Evolutionary conservation across 2,329 filamentous ascomycete species (phyloP).

Genomic region (Sporothrix pallida): DNA sequence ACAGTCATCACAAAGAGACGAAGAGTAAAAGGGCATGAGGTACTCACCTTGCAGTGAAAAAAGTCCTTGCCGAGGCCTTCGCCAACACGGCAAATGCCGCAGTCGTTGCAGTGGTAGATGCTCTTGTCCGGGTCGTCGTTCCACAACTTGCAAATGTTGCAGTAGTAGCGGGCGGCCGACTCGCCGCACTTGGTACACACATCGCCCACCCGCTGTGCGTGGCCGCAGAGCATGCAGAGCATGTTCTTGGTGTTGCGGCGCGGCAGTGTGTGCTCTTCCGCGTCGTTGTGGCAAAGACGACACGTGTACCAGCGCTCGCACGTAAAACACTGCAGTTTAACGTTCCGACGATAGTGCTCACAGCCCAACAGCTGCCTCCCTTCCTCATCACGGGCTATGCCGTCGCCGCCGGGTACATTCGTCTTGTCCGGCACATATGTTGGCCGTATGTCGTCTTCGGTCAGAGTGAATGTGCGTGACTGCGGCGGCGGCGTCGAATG

Average conservation of each 20-base stretch:
- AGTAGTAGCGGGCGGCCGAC: slow-evolving; percentile 87
- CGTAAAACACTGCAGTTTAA: slow-evolving; percentile 91
- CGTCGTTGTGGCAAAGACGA: slow-evolving; percentile 88
- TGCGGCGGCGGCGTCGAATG: slow-evolving; percentile 46
- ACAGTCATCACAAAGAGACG: not conserved
- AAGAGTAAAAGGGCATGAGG: not conserved
- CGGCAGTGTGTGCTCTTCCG: slow-evolving; percentile 78
- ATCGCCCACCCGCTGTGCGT: slow-evolving; percentile 80
- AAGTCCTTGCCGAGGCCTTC: slow-evolving; percentile 95
- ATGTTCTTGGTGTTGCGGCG: slow-evolving; percentile 89
- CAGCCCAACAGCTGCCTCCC: slow-evolving; percentile 68
- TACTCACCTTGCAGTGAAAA: slow-evolving; percentile 79
- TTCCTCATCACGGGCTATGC: slow-evolving; percentile 45
- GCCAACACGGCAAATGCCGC: slow-evolving; percentile 91
- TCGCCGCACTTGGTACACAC: slow-evolving; percentile 78
- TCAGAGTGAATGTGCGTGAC: slow-evolving; percentile 56
- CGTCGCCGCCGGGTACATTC: slow-evolving; percentile 47
- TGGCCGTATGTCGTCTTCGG: slow-evolving; percentile 67
- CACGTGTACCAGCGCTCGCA: slow-evolving; percentile 95
- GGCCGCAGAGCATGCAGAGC: slow-evolving; percentile 95
- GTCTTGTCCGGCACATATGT: slow-evolving; percentile 61
- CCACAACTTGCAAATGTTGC: slow-evolving; percentile 94
- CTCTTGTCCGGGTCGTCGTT: slow-evolving; percentile 88
- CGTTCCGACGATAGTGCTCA: slow-evolving; percentile 90
- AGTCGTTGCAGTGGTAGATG: slow-evolving; percentile 96